phyloP scores from a whole-genome alignment of 2,329 filamentous ascomycete genomes.

The Arthrobotrys sinensis region DNA sequence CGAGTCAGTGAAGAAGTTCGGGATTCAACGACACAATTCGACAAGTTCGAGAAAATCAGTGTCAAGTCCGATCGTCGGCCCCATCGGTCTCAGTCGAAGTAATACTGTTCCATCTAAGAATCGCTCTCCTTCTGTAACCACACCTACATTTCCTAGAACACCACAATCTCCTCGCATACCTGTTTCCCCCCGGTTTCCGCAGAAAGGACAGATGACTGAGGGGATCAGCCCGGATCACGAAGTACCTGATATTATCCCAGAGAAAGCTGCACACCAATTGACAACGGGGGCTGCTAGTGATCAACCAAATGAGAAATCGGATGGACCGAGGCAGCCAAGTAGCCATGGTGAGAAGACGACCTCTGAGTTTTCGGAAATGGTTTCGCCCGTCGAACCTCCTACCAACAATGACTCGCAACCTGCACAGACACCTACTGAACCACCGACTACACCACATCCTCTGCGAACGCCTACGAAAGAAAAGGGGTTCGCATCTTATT shows the following conservation, averaged over 20 bases:
- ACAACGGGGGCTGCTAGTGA: conserved; percentile 62
- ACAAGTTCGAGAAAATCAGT: conserved; percentile 84
- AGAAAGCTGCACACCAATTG: conserved; percentile 26
- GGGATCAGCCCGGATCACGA: conserved; percentile 36
- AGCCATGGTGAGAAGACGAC: conserved; percentile 63
- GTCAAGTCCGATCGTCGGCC: conserved; percentile 70
- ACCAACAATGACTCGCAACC: conserved; percentile 67
- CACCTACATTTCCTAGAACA: conserved; percentile 77
- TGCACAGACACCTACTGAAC: conserved; percentile 25
- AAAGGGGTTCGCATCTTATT: conserved; percentile 78
- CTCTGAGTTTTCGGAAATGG: conserved; percentile 65
- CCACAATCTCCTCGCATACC: conserved; percentile 71
- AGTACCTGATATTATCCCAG: conserved; percentile 65
- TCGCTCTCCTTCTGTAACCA: conserved; percentile 80
- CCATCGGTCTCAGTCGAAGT: conserved; percentile 80
- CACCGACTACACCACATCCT: conserved; percentile 49
- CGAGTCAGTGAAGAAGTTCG: conserved; percentile 85
- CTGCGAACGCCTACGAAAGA: conserved; percentile 76
- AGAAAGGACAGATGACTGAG: conserved; percentile 42
- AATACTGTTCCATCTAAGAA: conserved; percentile 93
- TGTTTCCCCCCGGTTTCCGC: conserved; percentile 64
- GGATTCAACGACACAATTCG: conserved; percentile 88
- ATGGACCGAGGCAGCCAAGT: conserved; percentile 63
- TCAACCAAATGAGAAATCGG: conserved; percentile 66
- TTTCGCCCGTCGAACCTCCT: conserved; percentile 71